A percentile compares a stretch with the other conserved stretches of the same genome.
phyloP scores from a whole-genome alignment of 345 rosid genomes.

The Carallia pectinifolia region DNA sequence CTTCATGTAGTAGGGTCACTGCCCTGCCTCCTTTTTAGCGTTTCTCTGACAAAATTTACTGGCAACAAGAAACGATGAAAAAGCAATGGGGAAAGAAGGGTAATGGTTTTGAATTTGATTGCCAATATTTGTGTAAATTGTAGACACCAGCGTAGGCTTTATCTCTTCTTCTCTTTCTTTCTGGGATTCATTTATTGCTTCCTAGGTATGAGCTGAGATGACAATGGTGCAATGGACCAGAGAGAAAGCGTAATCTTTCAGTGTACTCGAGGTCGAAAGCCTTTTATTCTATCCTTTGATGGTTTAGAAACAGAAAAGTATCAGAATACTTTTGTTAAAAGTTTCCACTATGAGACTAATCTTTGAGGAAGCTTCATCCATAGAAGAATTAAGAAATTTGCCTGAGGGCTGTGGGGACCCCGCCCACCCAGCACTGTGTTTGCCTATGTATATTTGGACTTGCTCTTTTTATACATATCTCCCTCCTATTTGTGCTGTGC shows the following conservation, averaged over 20 bases:
- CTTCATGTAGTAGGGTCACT: too few relatives aligned
- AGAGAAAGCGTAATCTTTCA: not conserved
- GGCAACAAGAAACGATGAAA: too few relatives aligned
- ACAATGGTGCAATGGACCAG: not conserved
- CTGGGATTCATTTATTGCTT: too few relatives aligned
- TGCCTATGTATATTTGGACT: not conserved
- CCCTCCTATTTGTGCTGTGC: not conserved
- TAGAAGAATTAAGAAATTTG: not conserved
- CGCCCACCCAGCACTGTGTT: not conserved
- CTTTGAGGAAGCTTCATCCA: not conserved
- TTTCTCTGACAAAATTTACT: too few relatives aligned
- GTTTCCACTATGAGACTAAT: not conserved
- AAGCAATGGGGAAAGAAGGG: too few relatives aligned
- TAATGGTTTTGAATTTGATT: too few relatives aligned
- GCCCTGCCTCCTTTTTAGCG: too few relatives aligned
- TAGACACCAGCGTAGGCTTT: too few relatives aligned
- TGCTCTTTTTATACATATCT: not conserved
- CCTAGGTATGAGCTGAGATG: too few relatives aligned
- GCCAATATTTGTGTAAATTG: too few relatives aligned
- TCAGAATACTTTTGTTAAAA: not conserved
- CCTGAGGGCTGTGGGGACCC: not conserved
- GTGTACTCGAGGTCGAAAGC: not conserved
- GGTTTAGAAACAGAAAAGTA: not conserved
- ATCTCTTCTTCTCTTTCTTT: too few relatives aligned
- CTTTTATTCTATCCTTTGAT: not conserved